phyloP scores from a whole-genome alignment of 495 filamentous ascomycete species.

The Aspergillus hancockii region DNA sequence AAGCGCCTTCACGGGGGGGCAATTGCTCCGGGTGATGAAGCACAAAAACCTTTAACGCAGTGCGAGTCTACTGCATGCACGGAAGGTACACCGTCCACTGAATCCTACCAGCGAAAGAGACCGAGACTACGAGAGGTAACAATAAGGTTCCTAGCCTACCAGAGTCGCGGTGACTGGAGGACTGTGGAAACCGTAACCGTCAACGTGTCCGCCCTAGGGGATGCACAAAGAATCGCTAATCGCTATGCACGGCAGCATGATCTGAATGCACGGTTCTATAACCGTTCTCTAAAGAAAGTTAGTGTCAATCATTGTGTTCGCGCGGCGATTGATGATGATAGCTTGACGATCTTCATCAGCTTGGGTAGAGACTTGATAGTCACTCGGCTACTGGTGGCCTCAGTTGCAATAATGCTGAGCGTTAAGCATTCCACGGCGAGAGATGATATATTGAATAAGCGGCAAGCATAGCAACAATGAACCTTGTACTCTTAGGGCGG shows the following conservation, averaged over 20 bases:
- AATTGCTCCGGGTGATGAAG: too few species aligned
- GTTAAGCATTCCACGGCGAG: too few species aligned
- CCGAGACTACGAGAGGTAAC: too few species aligned
- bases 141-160: constrained; percentile 4
- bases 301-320: constrained; percentile 7
- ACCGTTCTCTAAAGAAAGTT: constrained; percentile 11
- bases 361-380: constrained; percentile 8
- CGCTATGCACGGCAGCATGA: constrained; percentile 4
- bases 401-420: constrained; percentile 3
- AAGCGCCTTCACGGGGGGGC: too few species aligned
- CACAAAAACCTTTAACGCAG: too few species aligned
- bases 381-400: constrained; percentile 10
- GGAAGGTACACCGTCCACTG: too few species aligned
- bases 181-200: not conserved
- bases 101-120: too few species aligned
- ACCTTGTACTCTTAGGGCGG: too few species aligned
- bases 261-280: constrained; percentile 9
- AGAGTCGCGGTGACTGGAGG: not conserved
- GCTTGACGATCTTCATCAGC: constrained; percentile 11
- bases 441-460: too few species aligned
- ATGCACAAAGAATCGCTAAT: constrained; percentile 10
- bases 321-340: constrained; percentile 10
- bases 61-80: too few species aligned
- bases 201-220: not conserved
- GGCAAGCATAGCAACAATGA: too few species aligned